These are phyloP conservation scores for Stevia rebaudiana DNA, from an alignment of 140 eudicot species.

Conservation along the genomic window DNA sequence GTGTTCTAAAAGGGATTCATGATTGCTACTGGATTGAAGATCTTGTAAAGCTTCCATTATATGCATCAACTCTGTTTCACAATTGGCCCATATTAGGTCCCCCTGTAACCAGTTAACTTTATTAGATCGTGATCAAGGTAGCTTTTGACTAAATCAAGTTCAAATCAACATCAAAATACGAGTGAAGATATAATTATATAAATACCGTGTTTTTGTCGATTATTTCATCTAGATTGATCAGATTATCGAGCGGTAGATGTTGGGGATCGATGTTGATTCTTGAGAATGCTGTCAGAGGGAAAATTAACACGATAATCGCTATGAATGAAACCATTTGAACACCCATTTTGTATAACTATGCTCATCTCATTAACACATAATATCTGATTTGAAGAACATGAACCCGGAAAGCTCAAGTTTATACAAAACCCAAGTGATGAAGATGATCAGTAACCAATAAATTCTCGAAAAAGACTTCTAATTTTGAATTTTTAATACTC, in stretches of 20 bases:
- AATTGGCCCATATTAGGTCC: constrained; percentile 42
- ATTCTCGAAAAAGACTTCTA: constrained; percentile 9
- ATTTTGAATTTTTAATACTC: constrained; percentile 1
- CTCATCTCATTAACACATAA: constrained; percentile 32
- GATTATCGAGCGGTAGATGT: neutral
- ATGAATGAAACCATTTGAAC: constrained; percentile 12
- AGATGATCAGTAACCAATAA: constrained; percentile 10
- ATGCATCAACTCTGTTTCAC: constrained; percentile 47
- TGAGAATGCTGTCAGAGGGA: constrained; percentile 19
- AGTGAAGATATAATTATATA: neutral
- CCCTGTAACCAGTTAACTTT: constrained; percentile 46
- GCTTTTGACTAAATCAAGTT: neutral
- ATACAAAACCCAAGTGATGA: neutral
- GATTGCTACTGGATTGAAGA: constrained; percentile 24
- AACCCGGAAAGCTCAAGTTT: constrained; percentile 1
- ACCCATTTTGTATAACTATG: constrained; percentile 25
- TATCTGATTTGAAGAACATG: neutral
- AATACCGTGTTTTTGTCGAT: constrained; percentile 30
- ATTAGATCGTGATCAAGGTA: constrained; percentile 8
- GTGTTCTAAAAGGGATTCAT: constrained; percentile 21
- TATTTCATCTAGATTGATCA: constrained; percentile 20
- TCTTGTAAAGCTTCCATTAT: constrained; percentile 46
- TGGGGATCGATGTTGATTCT: constrained; percentile 16
- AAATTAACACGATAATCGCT: constrained; percentile 15
- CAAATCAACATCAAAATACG: neutral